Evolutionary conservation across 371 early-diverging fungal species (phyloP).

Genomic region (Rhizopus sp.): DNA sequence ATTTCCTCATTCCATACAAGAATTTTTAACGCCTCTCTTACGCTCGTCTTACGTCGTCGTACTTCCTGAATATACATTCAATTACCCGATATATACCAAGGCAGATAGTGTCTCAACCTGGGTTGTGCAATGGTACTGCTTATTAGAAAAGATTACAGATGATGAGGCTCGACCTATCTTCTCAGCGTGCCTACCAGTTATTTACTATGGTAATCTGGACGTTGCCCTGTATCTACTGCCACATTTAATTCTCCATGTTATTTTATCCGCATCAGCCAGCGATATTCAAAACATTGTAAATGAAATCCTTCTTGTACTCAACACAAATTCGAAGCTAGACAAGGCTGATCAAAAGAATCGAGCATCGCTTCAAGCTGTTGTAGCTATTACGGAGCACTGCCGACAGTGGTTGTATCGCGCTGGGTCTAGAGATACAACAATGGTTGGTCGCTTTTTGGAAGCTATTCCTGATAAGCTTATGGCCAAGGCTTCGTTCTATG

Average conservation of each 20-base stretch:
- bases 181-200: conserved; percentile 29
- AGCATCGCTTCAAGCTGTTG: conserved; percentile 52
- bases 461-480: conserved; percentile 68
- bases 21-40: conserved; percentile 44
- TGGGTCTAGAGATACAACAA: background rate
- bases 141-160: conserved; percentile 9
- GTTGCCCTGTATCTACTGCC: conserved; percentile 52
- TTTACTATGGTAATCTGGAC: conserved; percentile 20
- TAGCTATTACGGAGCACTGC: conserved; percentile 67
- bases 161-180: conserved; percentile 23
- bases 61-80: background rate
- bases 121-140: conserved; percentile 32
- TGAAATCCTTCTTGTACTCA: conserved; percentile 60
- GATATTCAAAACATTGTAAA: conserved; percentile 34
- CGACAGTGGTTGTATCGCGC: conserved; percentile 61
- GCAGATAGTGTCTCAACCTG: conserved; percentile 23
- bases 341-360: conserved; percentile 9
- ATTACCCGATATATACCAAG: conserved; percentile 27
- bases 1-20: conserved; percentile 40
- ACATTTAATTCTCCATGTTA: conserved; percentile 57
- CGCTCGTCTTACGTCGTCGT: conserved; percentile 23
- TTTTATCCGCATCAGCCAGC: conserved; percentile 42
- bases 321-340: conserved; percentile 10
- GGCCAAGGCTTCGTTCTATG: conserved; percentile 67
- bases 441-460: conserved; percentile 52